Conservation (phyloP, 1,139 yeast species). For the Suhomyces atakaporum region DNA sequence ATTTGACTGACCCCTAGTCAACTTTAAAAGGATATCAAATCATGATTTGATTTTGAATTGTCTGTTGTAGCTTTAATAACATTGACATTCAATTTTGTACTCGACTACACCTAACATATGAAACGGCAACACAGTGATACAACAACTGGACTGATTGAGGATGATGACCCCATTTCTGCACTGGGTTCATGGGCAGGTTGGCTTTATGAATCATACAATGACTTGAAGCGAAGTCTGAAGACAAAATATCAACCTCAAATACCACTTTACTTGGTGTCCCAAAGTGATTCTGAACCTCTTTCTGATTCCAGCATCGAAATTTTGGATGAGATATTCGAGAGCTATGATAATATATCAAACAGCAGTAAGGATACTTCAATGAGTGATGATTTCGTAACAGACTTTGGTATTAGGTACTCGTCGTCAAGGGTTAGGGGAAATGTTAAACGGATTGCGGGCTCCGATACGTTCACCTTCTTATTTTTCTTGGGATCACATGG, state of each 20-base stretch:
- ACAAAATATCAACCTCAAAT: neutral
- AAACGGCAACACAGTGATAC: neutral
- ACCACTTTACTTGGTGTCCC: neutral
- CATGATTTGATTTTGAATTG: too few species aligned
- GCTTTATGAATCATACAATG: neutral
- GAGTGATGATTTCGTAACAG: too few species aligned
- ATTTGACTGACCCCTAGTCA: too few species aligned
- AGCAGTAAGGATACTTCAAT: too few species aligned
- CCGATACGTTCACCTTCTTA: slow-evolving; percentile 5
- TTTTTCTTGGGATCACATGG: slow-evolving; percentile 25
- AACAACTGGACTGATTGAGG: neutral
- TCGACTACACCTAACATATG: neutral
- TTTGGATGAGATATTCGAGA: neutral
- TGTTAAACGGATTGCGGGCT: neutral
- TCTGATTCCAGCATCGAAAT: neutral
- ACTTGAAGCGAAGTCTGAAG: neutral
- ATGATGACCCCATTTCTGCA: neutral
- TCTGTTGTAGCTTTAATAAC: too few species aligned
- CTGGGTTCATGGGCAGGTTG: neutral
- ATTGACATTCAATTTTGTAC: neutral
- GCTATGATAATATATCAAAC: too few species aligned
- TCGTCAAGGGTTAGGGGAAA: too few species aligned
- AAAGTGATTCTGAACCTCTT: neutral
- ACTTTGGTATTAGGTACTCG: too few species aligned
- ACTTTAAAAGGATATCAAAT: too few species aligned